Evolutionary conservation across 768 basidiomycete genomes (phyloP).

Genomic region (Hypsizygus marmoreus): DNA sequence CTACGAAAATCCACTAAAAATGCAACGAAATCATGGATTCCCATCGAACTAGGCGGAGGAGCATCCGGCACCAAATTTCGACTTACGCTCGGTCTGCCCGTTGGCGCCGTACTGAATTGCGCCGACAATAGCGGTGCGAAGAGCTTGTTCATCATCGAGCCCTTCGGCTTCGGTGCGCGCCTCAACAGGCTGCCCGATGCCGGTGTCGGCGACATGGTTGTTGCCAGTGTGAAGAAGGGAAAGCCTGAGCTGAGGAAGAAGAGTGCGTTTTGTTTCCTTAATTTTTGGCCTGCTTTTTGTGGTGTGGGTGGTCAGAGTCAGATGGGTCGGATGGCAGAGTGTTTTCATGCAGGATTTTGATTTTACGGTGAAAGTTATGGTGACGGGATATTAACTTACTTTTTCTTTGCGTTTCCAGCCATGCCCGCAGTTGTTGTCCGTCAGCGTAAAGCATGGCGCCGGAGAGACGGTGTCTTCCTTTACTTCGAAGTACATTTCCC

Average conservation of each 20-base stretch:
- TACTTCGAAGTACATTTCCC: slow-evolving; percentile 80
- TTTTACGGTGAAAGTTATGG: not conserved
- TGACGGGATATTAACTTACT: slow-evolving; percentile 13
- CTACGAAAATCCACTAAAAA: no score
- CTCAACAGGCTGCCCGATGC: slow-evolving; percentile 97
- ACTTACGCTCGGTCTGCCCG: slow-evolving; percentile 91
- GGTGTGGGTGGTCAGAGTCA: no score
- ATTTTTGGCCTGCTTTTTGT: not conserved
- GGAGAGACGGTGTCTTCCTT: slow-evolving; percentile 97
- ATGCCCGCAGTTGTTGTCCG: slow-evolving; percentile 98
- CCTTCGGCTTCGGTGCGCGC: slow-evolving; percentile 93
- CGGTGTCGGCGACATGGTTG: slow-evolving; percentile 93
- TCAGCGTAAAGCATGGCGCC: slow-evolving; percentile 97
- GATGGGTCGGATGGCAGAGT: not conserved
- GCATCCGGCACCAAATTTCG: slow-evolving; percentile 96
- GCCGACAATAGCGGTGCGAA: slow-evolving; percentile 99
- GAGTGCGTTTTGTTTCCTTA: slow-evolving; percentile 58
- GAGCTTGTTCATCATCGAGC: slow-evolving; percentile 92
- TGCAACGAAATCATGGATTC: not conserved
- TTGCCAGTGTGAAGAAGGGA: slow-evolving; percentile 98
- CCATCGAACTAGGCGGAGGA: slow-evolving; percentile 43
- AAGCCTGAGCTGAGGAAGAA: slow-evolving; percentile 99
- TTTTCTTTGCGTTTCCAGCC: slow-evolving; percentile 49
- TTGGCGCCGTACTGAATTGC: slow-evolving; percentile 94
- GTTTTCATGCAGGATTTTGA: not conserved